Conservation (phyloP, 2,329 filamentous ascomycete genomes). For the Daldinia sp. region DNA sequence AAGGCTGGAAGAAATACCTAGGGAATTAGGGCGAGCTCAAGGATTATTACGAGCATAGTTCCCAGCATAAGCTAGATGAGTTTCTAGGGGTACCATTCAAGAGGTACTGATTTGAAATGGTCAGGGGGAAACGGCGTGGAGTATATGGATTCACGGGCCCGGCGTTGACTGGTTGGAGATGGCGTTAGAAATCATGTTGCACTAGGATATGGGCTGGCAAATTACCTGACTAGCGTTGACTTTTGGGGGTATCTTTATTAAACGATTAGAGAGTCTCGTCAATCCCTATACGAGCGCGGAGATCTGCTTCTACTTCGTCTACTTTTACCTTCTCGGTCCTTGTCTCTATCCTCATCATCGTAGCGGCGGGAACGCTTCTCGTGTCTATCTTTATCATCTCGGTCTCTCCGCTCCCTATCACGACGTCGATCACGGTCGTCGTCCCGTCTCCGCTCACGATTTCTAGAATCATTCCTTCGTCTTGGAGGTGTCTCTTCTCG, state of each 20-base stretch:
- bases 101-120: slow-evolving; percentile 30
- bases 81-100: slow-evolving; percentile 8
- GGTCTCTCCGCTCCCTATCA: slow-evolving; percentile 42
- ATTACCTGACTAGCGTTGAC: slow-evolving; percentile 35
- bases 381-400: slow-evolving; percentile 42
- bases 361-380: slow-evolving; percentile 37
- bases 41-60: slow-evolving; percentile 26
- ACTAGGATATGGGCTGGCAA: slow-evolving; percentile 37
- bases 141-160: slow-evolving; percentile 28
- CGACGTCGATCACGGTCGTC: slow-evolving; percentile 47
- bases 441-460: slow-evolving; percentile 51
- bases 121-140: slow-evolving; percentile 32
- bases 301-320: slow-evolving; percentile 60
- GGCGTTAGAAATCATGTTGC: slow-evolving; percentile 32
- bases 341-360: slow-evolving; percentile 46
- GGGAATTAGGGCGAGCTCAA: slow-evolving; percentile 43
- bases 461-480: slow-evolving; percentile 46
- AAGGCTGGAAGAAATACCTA: slow-evolving; percentile 87
- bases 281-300: slow-evolving; percentile 51
- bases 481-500: slow-evolving; percentile 49
- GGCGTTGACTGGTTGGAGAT: slow-evolving; percentile 26
- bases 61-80: slow-evolving; percentile 2
- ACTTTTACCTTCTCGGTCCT: slow-evolving; percentile 47
- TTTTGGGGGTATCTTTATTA: slow-evolving; percentile 38
- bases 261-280: slow-evolving; percentile 36